Conservation (phyloP, 2,329 filamentous ascomycete species). For the Ceratocystis lukuohia region DNA sequence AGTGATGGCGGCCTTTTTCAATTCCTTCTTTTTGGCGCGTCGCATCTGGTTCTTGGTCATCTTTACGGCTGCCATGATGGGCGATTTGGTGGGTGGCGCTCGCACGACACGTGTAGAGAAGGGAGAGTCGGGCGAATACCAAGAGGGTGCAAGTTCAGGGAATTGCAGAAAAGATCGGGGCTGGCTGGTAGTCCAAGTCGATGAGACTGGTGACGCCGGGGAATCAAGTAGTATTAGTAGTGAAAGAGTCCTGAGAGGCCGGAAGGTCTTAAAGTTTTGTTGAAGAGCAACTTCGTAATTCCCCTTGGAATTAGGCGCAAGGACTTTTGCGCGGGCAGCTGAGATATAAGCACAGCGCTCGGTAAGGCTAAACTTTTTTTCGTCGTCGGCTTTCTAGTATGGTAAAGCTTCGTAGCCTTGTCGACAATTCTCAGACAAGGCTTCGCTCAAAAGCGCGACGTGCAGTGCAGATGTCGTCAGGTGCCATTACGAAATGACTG, state of each 20-base stretch:
- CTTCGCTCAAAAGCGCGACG: neutral
- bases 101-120: neutral
- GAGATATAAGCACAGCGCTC: neutral
- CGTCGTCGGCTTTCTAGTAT: neutral
- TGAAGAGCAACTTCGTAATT: neutral
- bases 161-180: neutral
- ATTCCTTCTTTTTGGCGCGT: slow-evolving; percentile 86
- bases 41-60: slow-evolving; percentile 90
- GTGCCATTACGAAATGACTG: neutral
- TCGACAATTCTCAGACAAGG: neutral
- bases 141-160: neutral
- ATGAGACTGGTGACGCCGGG: neutral
- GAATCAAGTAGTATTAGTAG: no score
- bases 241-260: no score
- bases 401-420: slow-evolving; percentile 3
- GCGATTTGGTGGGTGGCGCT: slow-evolving; percentile 3
- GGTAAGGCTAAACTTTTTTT: neutral
- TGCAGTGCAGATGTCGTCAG: neutral
- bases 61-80: slow-evolving; percentile 52
- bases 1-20: slow-evolving; percentile 47
- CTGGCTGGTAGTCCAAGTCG: neutral
- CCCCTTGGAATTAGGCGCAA: neutral
- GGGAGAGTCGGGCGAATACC: neutral
- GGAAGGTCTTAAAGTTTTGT: no score
- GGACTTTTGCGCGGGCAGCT: neutral